These are phyloP conservation scores for Cyclotella distinguenda DNA, from an alignment of 108 stramenopile genomes.

Conservation along the genomic window DNA sequence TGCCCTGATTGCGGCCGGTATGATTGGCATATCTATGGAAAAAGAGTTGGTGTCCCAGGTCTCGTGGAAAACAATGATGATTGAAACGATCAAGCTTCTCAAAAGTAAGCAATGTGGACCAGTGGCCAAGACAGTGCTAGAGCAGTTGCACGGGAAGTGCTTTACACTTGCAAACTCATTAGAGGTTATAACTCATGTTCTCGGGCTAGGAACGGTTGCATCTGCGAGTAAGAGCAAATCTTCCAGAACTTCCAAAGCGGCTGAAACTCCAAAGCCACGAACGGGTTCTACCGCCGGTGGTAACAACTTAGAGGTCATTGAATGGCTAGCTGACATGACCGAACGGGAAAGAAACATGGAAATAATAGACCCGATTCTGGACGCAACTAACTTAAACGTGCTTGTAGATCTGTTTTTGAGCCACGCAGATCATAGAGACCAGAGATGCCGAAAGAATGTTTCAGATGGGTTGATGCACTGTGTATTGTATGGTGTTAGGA, in stretches of 20 bases:
- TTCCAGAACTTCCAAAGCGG: slow-evolving; percentile 14
- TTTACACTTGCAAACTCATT: slow-evolving; percentile 52
- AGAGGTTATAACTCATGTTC: slow-evolving; percentile 46
- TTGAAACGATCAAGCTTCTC: slow-evolving; percentile 55
- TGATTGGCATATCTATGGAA: slow-evolving; percentile 55
- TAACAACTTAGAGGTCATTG: slow-evolving; percentile 48
- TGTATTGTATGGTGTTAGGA: slow-evolving; percentile 43
- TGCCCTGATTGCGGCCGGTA: slow-evolving; percentile 50
- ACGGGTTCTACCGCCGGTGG: slow-evolving; percentile 15
- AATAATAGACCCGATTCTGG: slow-evolving; percentile 39
- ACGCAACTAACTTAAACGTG: slow-evolving; percentile 35
- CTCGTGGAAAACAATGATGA: slow-evolving; percentile 57
- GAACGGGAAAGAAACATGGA: slow-evolving; percentile 49
- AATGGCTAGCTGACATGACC: slow-evolving; percentile 55
- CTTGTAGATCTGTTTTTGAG: slow-evolving; percentile 47
- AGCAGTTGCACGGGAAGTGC: slow-evolving; percentile 51
- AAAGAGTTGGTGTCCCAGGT: slow-evolving; percentile 40
- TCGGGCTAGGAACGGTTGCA: slow-evolving; percentile 43
- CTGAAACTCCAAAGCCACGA: slow-evolving; percentile 28
- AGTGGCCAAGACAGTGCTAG: slow-evolving; percentile 50
- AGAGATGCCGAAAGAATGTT: slow-evolving; percentile 50
- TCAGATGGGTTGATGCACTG: slow-evolving; percentile 47
- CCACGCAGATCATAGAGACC: slow-evolving; percentile 53
- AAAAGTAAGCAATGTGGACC: slow-evolving; percentile 54
- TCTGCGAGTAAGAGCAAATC: slow-evolving; percentile 31